These are phyloP conservation scores for Yamagishiella unicocca DNA, from an alignment of 139 green algal genomes.

Conservation along the genomic window DNA sequence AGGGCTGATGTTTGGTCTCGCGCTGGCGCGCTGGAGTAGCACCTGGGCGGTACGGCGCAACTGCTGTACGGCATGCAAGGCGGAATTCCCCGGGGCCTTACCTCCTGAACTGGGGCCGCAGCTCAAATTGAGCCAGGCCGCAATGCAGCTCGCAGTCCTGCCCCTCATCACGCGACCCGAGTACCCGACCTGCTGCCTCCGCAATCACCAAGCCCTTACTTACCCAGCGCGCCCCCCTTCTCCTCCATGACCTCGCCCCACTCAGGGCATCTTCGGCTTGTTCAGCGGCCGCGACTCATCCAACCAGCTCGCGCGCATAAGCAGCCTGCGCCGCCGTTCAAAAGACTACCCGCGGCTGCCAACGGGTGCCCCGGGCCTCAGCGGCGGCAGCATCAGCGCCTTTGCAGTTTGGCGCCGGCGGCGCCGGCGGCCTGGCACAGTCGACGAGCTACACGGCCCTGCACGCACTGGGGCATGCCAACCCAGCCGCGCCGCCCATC, in stretches of 20 bases:
- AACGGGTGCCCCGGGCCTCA: neutral
- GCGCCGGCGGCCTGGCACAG: neutral
- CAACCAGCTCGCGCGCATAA: slow-evolving; percentile 3
- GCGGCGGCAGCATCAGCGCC: neutral
- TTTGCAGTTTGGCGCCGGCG: neutral
- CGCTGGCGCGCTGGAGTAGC: no score
- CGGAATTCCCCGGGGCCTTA: neutral
- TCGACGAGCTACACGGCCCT: slow-evolving; percentile 12
- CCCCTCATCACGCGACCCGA: neutral
- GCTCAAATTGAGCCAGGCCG: neutral
- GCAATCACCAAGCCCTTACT: no score
- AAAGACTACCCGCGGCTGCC: neutral
- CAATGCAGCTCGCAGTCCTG: neutral
- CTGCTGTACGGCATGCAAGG: no score
- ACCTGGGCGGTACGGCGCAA: no score
- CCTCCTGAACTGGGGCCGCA: neutral
- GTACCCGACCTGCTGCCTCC: neutral
- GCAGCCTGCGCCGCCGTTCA: slow-evolving; percentile 4
- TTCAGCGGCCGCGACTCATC: slow-evolving; percentile 22
- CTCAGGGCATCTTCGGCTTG: slow-evolving; percentile 12
- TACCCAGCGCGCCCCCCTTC: no score
- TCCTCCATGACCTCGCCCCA: no score
- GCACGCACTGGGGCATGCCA: neutral
- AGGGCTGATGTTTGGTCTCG: neutral
- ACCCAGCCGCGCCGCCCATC: no score